Evolutionary conservation across 768 basidiomycete genomes (phyloP).

Genomic region (Phylloporus sp.): DNA sequence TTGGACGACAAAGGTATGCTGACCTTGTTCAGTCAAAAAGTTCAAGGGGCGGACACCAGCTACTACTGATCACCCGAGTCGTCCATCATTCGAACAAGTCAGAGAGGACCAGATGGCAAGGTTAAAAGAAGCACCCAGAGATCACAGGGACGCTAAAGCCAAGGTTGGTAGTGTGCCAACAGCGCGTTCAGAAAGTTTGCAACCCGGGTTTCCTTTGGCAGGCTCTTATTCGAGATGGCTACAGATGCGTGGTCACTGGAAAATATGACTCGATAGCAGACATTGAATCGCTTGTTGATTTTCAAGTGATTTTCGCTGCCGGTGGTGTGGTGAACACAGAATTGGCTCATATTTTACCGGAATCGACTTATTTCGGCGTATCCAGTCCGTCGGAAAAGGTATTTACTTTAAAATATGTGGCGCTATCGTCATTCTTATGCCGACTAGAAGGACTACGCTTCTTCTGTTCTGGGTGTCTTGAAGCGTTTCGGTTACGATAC

Average conservation of each 20-base stretch:
- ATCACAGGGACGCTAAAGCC: constrained; percentile 2
- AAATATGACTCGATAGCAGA: constrained; percentile 15
- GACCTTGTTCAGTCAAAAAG: constrained; percentile 8
- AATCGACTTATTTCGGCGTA: constrained; percentile 2
- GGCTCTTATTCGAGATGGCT: constrained; percentile 36
- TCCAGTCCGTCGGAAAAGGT: too few relatives aligned
- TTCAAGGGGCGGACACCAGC: constrained; percentile 19
- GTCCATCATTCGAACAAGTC: constrained; percentile 14
- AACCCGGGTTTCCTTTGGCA: constrained; percentile 4
- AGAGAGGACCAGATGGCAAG: neutral
- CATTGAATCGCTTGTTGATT: too few relatives aligned
- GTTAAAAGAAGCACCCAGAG: neutral
- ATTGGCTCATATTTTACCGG: constrained; percentile 5
- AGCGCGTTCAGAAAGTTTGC: neutral
- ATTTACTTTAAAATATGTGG: too few relatives aligned
- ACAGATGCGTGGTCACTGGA: constrained; percentile 32
- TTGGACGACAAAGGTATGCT: too few relatives aligned
- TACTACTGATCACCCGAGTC: constrained; percentile 10
- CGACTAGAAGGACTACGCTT: constrained; percentile 1
- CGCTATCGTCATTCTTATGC: too few relatives aligned
- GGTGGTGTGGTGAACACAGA: too few relatives aligned
- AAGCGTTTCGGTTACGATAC: constrained; percentile 4
- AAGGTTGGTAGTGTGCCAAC: constrained; percentile 3
- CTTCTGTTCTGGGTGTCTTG: constrained; percentile 2
- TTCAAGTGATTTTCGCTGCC: too few relatives aligned